These are phyloP conservation scores for Oryza australiensis DNA, from an alignment of 176 grass and related monocot genomes.

Conservation along the genomic window DNA sequence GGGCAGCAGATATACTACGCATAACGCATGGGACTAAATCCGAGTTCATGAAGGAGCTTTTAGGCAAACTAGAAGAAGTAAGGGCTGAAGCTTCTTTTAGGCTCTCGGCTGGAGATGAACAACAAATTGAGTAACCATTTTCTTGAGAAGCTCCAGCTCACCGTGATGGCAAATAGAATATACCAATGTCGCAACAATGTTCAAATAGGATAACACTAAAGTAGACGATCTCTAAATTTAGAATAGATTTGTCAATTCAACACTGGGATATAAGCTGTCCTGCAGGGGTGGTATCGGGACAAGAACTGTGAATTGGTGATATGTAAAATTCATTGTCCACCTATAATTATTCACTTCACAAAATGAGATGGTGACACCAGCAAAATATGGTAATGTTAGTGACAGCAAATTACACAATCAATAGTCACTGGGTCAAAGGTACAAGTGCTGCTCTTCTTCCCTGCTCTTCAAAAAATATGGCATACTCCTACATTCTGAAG, in stretches of 20 bases:
- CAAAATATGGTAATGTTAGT: too few species aligned
- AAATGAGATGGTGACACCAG: too few species aligned
- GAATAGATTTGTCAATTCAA: not conserved
- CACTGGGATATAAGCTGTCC: not conserved
- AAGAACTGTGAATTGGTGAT: not conserved
- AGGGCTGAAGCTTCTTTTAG: slow-evolving; percentile 73
- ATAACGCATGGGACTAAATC: slow-evolving; percentile 81
- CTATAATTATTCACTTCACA: not conserved
- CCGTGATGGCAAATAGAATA: not conserved
- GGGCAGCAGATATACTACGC: slow-evolving; percentile 71
- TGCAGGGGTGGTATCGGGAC: not conserved
- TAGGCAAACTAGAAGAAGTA: slow-evolving; percentile 70
- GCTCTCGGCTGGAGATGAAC: slow-evolving; percentile 39
- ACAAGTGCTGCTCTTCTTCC: too few species aligned
- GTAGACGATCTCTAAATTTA: not conserved
- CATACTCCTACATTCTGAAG: too few species aligned
- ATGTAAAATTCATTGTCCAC: not conserved
- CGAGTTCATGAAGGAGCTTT: slow-evolving; percentile 80
- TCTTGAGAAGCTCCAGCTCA: slow-evolving; percentile 22
- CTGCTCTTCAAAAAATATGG: too few species aligned
- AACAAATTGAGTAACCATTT: not conserved
- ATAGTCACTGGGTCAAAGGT: too few species aligned
- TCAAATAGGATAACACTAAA: not conserved
- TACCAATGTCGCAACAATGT: not conserved
- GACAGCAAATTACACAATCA: too few species aligned